Percentiles rank a stretch among this genome's conserved stretches.
These are phyloP conservation scores for Gossypium armourianum DNA, from an alignment of 441 rosid genomes.

Conservation along the genomic window DNA sequence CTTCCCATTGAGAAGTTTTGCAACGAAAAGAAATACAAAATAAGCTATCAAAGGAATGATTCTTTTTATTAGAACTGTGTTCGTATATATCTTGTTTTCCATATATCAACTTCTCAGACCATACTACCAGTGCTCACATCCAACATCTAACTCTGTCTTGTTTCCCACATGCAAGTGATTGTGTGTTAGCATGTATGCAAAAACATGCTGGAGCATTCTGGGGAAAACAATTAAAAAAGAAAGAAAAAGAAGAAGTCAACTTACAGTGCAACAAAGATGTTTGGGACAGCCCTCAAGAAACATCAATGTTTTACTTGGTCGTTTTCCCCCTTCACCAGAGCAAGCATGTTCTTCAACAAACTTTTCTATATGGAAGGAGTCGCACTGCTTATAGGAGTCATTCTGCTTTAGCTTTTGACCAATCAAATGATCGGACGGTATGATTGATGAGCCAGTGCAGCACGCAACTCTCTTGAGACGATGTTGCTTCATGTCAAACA, in stretches of 20 bases:
- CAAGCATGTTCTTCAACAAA: constrained; percentile 71
- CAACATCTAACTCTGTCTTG: background rate
- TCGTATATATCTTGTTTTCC: background rate
- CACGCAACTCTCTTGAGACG: constrained; percentile 76
- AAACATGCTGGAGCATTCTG: background rate
- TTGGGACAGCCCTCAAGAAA: constrained; percentile 80
- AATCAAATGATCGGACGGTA: constrained; percentile 41
- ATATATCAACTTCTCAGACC: background rate
- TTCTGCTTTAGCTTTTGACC: constrained; percentile 58
- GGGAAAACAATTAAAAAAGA: constrained; percentile 13
- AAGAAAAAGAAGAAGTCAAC: constrained; percentile 20
- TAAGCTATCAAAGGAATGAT: background rate
- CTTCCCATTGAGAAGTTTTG: background rate
- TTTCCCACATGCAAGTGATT: background rate
- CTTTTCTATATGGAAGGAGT: constrained; percentile 67
- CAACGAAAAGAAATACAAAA: background rate
- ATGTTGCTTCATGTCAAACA: constrained; percentile 83
- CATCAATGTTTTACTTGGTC: constrained; percentile 78
- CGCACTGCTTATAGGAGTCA: constrained; percentile 61
- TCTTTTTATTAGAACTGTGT: background rate
- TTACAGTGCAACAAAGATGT: constrained; percentile 77
- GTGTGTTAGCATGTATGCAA: background rate
- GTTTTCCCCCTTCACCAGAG: constrained; percentile 58
- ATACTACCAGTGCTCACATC: background rate
- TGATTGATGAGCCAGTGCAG: constrained; percentile 66